Conservation (phyloP, 148 eudicot genomes). For the Selenicereus undatus region DNA sequence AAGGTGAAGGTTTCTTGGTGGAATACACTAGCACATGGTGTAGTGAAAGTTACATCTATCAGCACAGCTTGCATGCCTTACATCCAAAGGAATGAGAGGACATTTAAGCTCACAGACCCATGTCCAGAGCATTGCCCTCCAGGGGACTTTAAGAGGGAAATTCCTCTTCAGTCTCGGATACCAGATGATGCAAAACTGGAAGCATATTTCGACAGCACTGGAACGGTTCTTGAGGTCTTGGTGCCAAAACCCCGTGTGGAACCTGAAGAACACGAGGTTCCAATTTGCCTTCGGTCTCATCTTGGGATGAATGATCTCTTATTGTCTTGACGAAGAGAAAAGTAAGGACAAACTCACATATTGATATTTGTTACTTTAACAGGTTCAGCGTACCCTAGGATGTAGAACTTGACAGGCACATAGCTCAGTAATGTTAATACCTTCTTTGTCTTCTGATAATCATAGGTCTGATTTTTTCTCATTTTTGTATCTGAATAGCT, state of each 20-base stretch:
- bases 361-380: conserved; percentile 16
- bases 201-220: conserved; percentile 64
- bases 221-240: conserved; percentile 64
- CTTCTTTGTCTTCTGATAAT: conserved; percentile 19
- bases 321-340: conserved; percentile 43
- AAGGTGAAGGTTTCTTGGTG: conserved; percentile 79
- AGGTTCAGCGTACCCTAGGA: conserved; percentile 15
- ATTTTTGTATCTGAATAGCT: conserved; percentile 26
- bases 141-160: conserved; percentile 70
- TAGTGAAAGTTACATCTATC: conserved; percentile 58
- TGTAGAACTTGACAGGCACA: conserved; percentile 14
- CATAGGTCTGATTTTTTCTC: conserved; percentile 26
- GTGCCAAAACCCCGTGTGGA: conserved; percentile 71
- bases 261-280: conserved; percentile 79
- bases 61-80: conserved; percentile 62
- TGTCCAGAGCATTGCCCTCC: conserved; percentile 80
- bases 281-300: conserved; percentile 59
- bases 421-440: conserved; percentile 10
- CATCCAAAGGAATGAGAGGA: conserved; percentile 54
- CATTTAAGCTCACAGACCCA: conserved; percentile 64
- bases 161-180: conserved; percentile 58
- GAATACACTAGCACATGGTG: conserved; percentile 62
- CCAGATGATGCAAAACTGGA: conserved; percentile 82
- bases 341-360: conserved; percentile 28
- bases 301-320: conserved; percentile 50